Percentiles rank a stretch among this genome's conserved stretches.
Evolutionary conservation across 2,329 filamentous ascomycete species (phyloP).

Genomic region (Coniochaeta prunicola): DNA sequence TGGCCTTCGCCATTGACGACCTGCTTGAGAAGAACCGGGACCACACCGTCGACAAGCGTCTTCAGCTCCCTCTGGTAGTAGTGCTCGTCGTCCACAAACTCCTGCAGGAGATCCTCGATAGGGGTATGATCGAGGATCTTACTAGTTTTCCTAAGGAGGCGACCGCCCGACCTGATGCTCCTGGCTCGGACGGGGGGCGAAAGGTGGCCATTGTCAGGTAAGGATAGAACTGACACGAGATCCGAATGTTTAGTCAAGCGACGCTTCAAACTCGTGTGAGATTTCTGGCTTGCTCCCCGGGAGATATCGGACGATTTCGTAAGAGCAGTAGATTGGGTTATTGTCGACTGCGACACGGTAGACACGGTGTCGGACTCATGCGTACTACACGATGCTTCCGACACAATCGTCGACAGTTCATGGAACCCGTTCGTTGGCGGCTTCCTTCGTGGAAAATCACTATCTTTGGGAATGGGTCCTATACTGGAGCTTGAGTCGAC

Average conservation of each 20-base stretch:
- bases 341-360: conserved; percentile 39
- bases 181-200: conserved; percentile 46
- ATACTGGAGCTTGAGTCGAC: conserved; percentile 20
- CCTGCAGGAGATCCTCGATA: conserved; percentile 67
- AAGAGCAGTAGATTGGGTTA: conserved; percentile 44
- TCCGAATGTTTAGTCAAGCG: conserved; percentile 88
- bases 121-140: conserved; percentile 60
- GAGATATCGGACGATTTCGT: conserved; percentile 39
- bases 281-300: conserved; percentile 37
- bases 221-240: conserved; percentile 83
- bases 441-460: conserved; percentile 14
- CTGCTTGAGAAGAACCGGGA: conserved; percentile 82
- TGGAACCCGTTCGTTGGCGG: conserved; percentile 46
- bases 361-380: conserved; percentile 44
- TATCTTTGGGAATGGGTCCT: conserved; percentile 11
- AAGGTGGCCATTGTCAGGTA: conserved; percentile 50
- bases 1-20: conserved; percentile 69
- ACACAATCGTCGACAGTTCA: conserved; percentile 51
- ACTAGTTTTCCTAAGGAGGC: conserved; percentile 66
- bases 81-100: conserved; percentile 75
- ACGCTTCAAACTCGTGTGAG: conserved; percentile 50
- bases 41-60: conserved; percentile 88
- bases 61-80: conserved; percentile 88
- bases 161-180: conserved; percentile 70
- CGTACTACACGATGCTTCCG: conserved; percentile 39